Percentiles rank a stretch among this genome's conserved stretches.
Conservation (phyloP, 2,329 filamentous ascomycete species). For the Zymoseptoria tritici region DNA sequence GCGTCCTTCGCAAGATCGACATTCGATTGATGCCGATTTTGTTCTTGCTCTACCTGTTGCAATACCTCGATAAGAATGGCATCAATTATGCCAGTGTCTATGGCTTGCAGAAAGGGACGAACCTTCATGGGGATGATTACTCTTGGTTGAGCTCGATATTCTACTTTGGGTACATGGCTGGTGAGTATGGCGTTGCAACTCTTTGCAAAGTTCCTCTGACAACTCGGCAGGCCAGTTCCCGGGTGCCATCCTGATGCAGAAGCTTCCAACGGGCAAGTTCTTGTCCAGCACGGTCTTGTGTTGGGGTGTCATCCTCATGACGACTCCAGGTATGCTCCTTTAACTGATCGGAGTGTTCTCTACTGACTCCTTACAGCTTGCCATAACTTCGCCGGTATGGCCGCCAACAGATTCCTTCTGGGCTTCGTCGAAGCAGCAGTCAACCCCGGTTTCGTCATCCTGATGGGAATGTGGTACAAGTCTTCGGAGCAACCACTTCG, state of each 20-base stretch:
- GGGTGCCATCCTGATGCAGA: conserved; percentile 38
- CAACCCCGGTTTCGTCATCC: conserved; percentile 32
- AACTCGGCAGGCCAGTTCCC: conserved; percentile 42
- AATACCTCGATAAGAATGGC: conserved; percentile 36
- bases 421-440: conserved; percentile 31
- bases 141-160: conserved; percentile 46
- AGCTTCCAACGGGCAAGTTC: conserved; percentile 41
- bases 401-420: conserved; percentile 31
- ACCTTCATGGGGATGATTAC: conserved; percentile 45
- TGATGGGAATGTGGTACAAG: conserved; percentile 34
- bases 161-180: conserved; percentile 42
- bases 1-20: conserved; percentile 31
- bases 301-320: conserved; percentile 37
- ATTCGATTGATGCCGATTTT: conserved; percentile 29
- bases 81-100: conserved; percentile 43
- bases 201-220: neutral
- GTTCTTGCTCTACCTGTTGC: conserved; percentile 32
- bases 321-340: conserved; percentile 24
- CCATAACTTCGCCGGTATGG: conserved; percentile 34
- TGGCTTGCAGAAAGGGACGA: conserved; percentile 41
- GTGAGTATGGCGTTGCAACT: conserved; percentile 7
- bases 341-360: neutral
- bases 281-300: conserved; percentile 35
- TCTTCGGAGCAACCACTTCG: conserved; percentile 44
- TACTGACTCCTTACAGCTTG: conserved; percentile 22